Base-by-base conservation (phyloP, 345 rosid species). In the Eucalyptus marginata region DNA sequence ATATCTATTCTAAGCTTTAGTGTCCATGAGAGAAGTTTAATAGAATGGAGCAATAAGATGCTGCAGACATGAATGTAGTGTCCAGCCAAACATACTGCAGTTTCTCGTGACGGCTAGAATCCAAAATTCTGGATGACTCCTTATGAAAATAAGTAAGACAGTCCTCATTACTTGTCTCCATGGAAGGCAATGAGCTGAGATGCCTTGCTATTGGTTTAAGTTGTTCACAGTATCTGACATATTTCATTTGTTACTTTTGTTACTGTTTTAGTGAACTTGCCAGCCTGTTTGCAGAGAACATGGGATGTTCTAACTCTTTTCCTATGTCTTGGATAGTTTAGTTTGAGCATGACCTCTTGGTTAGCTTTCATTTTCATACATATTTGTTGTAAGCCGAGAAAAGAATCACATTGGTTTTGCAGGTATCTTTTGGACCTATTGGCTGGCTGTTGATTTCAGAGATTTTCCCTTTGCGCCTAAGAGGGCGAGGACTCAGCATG, bases 401-500 rank as follows among this genome's bases (percentile, higher is more conserved):
- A 86, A 50, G 15, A 43, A 25, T 87, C 62, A 68, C 89, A 87
- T 87, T 64, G 46, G 50, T 89, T 89, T 89, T 93, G 95, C 96
- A 97, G 99, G 89, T 97, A 90, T 97, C 99, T 14, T 97, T 97
- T 94, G 99, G 99, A 89, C 99, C 99, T 76, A 97, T 97, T 80
- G 98, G 99, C 84, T 97, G 99, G 99, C 95, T 97, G 93, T 96
- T 97, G 96, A 97, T 97, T 90, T 97, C 99, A 0, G 99, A 97
- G 96, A 50, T 97, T 86, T 97, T 96, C 58, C 99, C 99, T 27
- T 91, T 97, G 86, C 96, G 97, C 51, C 89, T 95, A 87, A 94
- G 99, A 93, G 99, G 99, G 47, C 92, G 96, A 91, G 99, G 97
- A 88, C 99, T 97, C 68, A 89, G 99, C 88, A 80, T 97, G 86